Evolutionary conservation across 2,329 filamentous ascomycete species (phyloP).

Genomic region (Huntiella abstrusa): DNA sequence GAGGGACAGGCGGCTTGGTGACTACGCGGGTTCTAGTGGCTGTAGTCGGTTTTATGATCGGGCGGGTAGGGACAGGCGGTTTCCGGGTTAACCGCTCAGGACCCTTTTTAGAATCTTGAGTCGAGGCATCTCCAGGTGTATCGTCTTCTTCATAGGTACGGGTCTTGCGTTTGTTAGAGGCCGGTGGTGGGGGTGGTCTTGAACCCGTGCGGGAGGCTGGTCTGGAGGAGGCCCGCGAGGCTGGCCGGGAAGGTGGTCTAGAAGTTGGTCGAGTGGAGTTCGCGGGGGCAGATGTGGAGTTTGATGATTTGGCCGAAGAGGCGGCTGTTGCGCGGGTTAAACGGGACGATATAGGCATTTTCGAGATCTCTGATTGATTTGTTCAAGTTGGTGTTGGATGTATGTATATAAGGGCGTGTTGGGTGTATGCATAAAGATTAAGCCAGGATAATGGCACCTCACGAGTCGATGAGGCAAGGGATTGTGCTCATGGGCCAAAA

Average conservation of each 20-base stretch:
- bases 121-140: too few species aligned
- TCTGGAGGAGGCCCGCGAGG: slow-evolving; percentile 21
- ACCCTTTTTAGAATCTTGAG: too few species aligned
- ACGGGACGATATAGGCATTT: slow-evolving; percentile 2
- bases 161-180: slow-evolving; percentile 26
- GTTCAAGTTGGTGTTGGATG: not conserved
- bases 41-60: not conserved
- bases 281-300: slow-evolving; percentile 23
- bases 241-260: slow-evolving; percentile 21
- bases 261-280: too few species aligned
- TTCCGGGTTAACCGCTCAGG: too few species aligned
- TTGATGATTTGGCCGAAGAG: slow-evolving; percentile 24
- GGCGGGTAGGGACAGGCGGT: too few species aligned
- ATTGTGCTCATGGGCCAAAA: not conserved
- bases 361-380: not conserved
- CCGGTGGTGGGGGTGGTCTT: not conserved
- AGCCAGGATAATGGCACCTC: not conserved
- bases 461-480: not conserved
- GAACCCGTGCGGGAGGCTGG: slow-evolving; percentile 2
- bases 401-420: not conserved
- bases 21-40: not conserved
- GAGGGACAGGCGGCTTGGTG: not conserved
- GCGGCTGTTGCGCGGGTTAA: slow-evolving; percentile 13
- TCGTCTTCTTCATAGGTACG: slow-evolving; percentile 30
- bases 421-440: not conserved